phyloP scores from a whole-genome alignment of 768 basidiomycete species.

The Trametes gibbosa region DNA sequence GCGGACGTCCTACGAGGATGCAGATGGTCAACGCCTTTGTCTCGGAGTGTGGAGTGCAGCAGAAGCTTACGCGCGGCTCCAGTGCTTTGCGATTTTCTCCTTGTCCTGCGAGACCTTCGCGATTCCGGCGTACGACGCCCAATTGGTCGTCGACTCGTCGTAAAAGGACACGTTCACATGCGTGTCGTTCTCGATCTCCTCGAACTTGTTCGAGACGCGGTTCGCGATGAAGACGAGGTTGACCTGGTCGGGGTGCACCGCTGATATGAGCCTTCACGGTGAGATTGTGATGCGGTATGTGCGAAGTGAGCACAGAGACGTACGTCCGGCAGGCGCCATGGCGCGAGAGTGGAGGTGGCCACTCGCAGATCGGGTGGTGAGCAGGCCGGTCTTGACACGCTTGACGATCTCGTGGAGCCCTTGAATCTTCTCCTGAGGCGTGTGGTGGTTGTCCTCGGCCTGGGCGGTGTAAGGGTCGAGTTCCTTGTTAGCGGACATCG shows the following conservation, averaged over 20 bases:
- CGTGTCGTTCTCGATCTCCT: conserved; percentile 71
- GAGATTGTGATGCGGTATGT: background rate
- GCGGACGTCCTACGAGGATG: conserved; percentile 49
- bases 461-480: conserved; percentile 76
- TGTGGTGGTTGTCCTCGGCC: conserved; percentile 55
- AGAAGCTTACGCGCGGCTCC: conserved; percentile 46
- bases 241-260: conserved; percentile 43
- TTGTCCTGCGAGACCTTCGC: conserved; percentile 65
- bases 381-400: conserved; percentile 65
- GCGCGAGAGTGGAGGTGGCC: conserved; percentile 77
- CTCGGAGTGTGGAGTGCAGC: background rate
- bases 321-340: conserved; percentile 74
- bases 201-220: conserved; percentile 68
- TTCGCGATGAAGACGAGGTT: conserved; percentile 72
- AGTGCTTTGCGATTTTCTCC: conserved; percentile 61
- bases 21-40: too few relatives aligned
- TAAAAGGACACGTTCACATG: conserved; percentile 83
- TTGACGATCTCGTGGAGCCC: conserved; percentile 70
- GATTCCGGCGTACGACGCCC: conserved; percentile 77
- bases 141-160: conserved; percentile 65
- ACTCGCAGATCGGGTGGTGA: conserved; percentile 66
- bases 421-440: conserved; percentile 63
- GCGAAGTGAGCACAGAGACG: conserved; percentile 21
- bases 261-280: conserved; percentile 32
- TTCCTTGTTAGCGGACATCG: conserved; percentile 28